Conservation (phyloP, 352 stramenopile genomes). For the Halophytophthora polymorphica region DNA sequence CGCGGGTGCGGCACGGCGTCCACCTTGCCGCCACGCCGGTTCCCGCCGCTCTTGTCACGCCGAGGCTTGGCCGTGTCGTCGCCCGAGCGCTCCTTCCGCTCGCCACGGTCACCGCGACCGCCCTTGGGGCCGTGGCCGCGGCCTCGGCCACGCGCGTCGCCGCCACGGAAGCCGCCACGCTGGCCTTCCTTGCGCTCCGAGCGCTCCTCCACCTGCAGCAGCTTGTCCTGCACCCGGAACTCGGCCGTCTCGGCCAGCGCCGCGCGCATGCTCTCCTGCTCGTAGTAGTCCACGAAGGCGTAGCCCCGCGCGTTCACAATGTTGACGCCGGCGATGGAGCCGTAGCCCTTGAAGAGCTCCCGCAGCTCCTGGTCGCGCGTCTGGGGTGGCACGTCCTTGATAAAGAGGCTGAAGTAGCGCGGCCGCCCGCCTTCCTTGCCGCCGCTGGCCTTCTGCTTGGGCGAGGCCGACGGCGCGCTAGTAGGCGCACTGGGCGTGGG, state of each 20-base stretch:
- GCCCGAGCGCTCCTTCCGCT: conserved; percentile 70
- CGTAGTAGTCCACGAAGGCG: conserved; percentile 83
- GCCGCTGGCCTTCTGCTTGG: conserved; percentile 51
- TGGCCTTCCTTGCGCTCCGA: conserved; percentile 70
- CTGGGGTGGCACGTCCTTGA: conserved; percentile 70
- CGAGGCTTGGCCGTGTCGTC: conserved; percentile 38
- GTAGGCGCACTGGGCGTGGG: conserved; percentile 15
- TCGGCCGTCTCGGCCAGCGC: conserved; percentile 59
- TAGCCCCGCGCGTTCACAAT: conserved; percentile 55
- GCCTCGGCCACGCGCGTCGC: conserved; percentile 45
- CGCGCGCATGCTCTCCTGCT: conserved; percentile 74
- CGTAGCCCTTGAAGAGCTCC: conserved; percentile 79
- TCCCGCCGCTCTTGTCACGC: conserved; percentile 59
- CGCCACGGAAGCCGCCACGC: conserved; percentile 50
- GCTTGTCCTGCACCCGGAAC: conserved; percentile 77
- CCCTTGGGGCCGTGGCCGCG: conserved; percentile 43
- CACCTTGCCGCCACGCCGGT: conserved; percentile 63
- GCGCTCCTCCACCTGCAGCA: conserved; percentile 71
- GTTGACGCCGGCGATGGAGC: conserved; percentile 68
- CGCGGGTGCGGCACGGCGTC: conserved; percentile 41
- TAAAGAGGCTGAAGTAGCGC: conserved; percentile 65
- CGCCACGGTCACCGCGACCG: conserved; percentile 43
- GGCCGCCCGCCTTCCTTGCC: conserved; percentile 28
- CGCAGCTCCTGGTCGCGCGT: conserved; percentile 73
- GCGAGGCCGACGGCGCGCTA: conserved; percentile 18